These are phyloP conservation scores for Vitis cinerea DNA, from an alignment of 164 flowering plant genomes.

Conservation along the genomic window DNA sequence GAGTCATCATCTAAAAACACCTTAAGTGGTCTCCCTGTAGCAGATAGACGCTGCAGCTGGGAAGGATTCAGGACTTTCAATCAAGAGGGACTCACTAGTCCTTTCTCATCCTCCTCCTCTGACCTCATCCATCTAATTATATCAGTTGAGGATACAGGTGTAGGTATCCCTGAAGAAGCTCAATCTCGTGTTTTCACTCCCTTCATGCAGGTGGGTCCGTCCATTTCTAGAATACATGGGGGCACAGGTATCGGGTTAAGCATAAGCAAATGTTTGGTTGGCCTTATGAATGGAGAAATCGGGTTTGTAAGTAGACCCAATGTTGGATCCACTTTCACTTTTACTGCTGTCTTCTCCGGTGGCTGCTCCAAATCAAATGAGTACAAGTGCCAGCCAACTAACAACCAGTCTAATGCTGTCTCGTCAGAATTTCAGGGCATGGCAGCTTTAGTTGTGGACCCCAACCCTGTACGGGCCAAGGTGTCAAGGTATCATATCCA, in stretches of 20 bases:
- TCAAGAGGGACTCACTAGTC: constrained; percentile 35
- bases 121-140: constrained; percentile 63
- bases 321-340: constrained; percentile 84
- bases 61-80: constrained; percentile 49
- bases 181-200: constrained; percentile 87
- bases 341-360: constrained; percentile 68
- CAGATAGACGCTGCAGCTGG: constrained; percentile 78
- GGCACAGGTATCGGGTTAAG: constrained; percentile 98
- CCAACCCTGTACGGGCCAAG: constrained; percentile 61
- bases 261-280: constrained; percentile 91
- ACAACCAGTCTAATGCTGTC: constrained; percentile 33
- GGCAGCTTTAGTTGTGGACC: constrained; percentile 74
- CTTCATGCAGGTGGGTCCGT: constrained; percentile 90
- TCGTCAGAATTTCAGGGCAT: constrained; percentile 62
- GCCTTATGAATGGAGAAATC: constrained; percentile 92
- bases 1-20: constrained; percentile 49
- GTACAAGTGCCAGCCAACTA: constrained; percentile 37
- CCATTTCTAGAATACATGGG: constrained; percentile 79
- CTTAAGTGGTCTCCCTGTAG: constrained; percentile 88
- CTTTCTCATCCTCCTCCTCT: constrained; percentile 27
- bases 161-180: constrained; percentile 82
- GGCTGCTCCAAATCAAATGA: constrained; percentile 38
- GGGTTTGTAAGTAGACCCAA: constrained; percentile 80
- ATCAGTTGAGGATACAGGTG: constrained; percentile 95
- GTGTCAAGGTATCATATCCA: constrained; percentile 82